phyloP scores from a whole-genome alignment of 2,329 filamentous ascomycete species.

The Aureobasidium sp. region DNA sequence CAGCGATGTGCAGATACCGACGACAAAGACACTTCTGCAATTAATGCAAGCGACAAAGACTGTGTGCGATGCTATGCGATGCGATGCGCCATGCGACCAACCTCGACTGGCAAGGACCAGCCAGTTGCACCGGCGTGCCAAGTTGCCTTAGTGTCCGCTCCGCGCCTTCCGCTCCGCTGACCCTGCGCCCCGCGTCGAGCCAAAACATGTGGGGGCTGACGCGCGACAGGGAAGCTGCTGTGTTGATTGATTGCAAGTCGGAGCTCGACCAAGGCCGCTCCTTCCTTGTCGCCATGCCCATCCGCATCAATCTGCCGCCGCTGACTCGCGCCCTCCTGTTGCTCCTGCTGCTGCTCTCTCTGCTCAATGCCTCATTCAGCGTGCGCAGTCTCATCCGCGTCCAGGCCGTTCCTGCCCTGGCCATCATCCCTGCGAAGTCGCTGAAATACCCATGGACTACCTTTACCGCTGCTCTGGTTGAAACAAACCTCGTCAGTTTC shows the following conservation, averaged over 20 bases:
- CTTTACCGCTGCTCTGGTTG: conserved; percentile 75
- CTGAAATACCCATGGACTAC: conserved; percentile 92
- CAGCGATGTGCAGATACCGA: background rate
- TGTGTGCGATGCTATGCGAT: background rate
- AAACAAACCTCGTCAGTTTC: conserved; percentile 87
- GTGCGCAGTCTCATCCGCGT: conserved; percentile 28
- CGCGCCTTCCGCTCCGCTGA: background rate
- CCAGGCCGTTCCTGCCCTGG: conserved; percentile 60
- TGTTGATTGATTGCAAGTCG: background rate
- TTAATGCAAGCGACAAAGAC: background rate
- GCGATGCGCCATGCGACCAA: background rate
- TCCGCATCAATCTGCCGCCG: conserved; percentile 85
- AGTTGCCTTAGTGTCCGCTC: background rate
- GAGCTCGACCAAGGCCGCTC: background rate
- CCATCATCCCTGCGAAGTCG: conserved; percentile 75
- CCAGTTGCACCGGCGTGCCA: background rate
- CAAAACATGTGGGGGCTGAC: background rate
- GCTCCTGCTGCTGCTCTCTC: conserved; percentile 66
- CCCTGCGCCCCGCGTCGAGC: background rate
- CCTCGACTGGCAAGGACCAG: background rate
- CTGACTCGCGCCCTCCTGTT: conserved; percentile 78
- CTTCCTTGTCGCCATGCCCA: conserved; percentile 50
- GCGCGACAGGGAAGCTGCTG: background rate
- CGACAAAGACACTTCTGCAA: background rate
- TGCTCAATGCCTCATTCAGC: conserved; percentile 63